phyloP scores from a whole-genome alignment of 2,329 filamentous ascomycete species.

The Xylariales sp. region DNA sequence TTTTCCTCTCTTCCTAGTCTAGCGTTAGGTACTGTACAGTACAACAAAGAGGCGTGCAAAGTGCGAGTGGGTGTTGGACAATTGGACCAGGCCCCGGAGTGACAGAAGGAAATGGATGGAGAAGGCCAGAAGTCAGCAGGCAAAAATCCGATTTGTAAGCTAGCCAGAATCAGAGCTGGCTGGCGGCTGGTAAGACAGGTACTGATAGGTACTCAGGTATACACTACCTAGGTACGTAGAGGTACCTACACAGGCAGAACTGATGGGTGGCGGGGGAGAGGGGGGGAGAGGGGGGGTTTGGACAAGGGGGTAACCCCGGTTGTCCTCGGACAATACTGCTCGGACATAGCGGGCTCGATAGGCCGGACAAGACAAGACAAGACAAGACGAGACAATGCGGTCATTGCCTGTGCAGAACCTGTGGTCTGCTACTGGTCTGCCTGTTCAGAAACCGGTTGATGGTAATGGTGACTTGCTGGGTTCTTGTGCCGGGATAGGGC shows the following conservation, averaged over 20 bases:
- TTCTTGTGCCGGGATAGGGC: background rate
- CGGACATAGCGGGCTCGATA: slow-evolving; percentile 32
- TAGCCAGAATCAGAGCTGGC: slow-evolving; percentile 31
- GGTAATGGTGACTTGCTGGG: background rate
- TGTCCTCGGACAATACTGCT: slow-evolving; percentile 7
- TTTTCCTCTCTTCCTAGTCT: slow-evolving; percentile 2
- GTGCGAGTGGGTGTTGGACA: slow-evolving; percentile 30
- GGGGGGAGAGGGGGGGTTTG: background rate
- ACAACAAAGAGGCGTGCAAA: slow-evolving; percentile 18
- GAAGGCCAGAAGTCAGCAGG: slow-evolving; percentile 45
- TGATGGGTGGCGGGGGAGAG: slow-evolving; percentile 6
- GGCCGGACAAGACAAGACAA: background rate
- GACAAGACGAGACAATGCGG: background rate
- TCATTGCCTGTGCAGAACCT: background rate
- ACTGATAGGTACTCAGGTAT: no score
- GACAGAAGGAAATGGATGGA: slow-evolving; percentile 49
- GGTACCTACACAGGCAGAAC: background rate
- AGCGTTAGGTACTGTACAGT: background rate
- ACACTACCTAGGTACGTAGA: no score
- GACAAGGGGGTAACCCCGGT: slow-evolving; percentile 14
- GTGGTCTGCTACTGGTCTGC: no score
- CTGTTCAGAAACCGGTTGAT: no score
- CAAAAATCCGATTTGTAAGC: slow-evolving; percentile 52
- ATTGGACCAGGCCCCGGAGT: slow-evolving; percentile 20
- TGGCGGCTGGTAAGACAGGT: background rate